These are phyloP conservation scores for Phytophthora crassamura DNA, from an alignment of 352 stramenopile species.

Conservation along the genomic window DNA sequence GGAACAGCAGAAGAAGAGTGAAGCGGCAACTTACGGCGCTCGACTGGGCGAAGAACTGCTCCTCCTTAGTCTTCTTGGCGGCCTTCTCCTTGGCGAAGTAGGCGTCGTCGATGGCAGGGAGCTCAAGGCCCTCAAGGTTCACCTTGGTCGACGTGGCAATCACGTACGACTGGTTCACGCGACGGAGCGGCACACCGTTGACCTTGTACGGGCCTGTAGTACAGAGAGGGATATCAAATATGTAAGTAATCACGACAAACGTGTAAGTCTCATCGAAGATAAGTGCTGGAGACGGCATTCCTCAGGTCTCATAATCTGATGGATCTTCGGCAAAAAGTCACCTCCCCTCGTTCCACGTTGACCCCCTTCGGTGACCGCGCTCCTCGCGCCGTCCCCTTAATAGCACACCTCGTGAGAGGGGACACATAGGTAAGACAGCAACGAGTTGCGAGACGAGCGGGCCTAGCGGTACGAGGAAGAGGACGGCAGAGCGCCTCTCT, in stretches of 20 bases:
- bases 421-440: not conserved
- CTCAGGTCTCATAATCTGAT: constrained; percentile 92
- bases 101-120: constrained; percentile 95
- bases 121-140: constrained; percentile 92
- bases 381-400: not conserved
- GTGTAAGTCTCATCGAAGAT: not conserved
- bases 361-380: constrained; percentile 2
- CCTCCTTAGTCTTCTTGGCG: constrained; percentile 94
- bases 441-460: constrained; percentile 1
- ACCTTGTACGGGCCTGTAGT: constrained; percentile 97
- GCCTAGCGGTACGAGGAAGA: constrained; percentile 6
- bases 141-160: constrained; percentile 99
- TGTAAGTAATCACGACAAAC: not conserved
- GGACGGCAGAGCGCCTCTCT: constrained; percentile 48
- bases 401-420: not conserved
- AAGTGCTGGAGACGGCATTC: constrained; percentile 40
- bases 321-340: constrained; percentile 59
- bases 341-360: constrained; percentile 3
- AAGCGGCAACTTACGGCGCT: constrained; percentile 62
- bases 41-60: constrained; percentile 97
- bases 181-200: constrained; percentile 98
- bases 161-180: constrained; percentile 99
- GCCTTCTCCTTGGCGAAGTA: constrained; percentile 97
- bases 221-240: not conserved
- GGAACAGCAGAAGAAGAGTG: constrained; percentile 9